These are phyloP conservation scores for Aspergillus sp. DNA, from an alignment of 2,329 filamentous ascomycete genomes.

Conservation along the genomic window DNA sequence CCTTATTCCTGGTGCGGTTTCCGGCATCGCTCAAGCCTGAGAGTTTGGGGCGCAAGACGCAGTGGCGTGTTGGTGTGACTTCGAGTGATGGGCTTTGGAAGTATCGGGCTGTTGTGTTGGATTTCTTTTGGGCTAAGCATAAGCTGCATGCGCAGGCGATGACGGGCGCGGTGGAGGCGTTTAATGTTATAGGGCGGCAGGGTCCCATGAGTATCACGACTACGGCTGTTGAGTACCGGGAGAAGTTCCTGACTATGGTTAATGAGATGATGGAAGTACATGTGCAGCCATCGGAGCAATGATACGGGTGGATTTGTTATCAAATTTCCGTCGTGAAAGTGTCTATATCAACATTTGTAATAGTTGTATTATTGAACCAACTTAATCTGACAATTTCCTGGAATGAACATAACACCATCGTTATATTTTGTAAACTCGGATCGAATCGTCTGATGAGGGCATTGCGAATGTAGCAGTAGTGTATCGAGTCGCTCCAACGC, in stretches of 20 bases:
- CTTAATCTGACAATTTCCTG: neutral
- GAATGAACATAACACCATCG: neutral
- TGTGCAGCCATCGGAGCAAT: neutral
- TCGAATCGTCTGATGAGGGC: neutral
- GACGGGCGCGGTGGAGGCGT: constrained; percentile 64
- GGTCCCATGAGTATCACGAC: constrained; percentile 76
- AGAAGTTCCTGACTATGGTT: constrained; percentile 56
- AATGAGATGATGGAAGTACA: constrained; percentile 44
- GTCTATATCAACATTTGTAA: neutral
- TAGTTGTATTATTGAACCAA: neutral
- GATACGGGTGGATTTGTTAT: neutral
- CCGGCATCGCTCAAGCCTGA: constrained; percentile 40
- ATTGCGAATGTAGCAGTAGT: neutral
- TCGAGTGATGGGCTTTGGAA: constrained; percentile 65
- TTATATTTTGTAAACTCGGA: neutral
- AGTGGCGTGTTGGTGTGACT: constrained; percentile 62
- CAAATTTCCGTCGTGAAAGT: neutral
- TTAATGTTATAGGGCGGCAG: constrained; percentile 62
- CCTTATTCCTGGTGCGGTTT: constrained; percentile 67
- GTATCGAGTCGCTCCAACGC: neutral
- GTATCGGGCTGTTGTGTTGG: constrained; percentile 67
- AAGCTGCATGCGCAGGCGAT: constrained; percentile 65
- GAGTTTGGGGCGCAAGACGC: constrained; percentile 32
- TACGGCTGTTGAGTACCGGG: constrained; percentile 65
- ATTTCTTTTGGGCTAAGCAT: constrained; percentile 79